These are phyloP conservation scores for Neoscytalidium dimidiatum DNA, from an alignment of 2,329 filamentous ascomycete species.

Conservation along the genomic window DNA sequence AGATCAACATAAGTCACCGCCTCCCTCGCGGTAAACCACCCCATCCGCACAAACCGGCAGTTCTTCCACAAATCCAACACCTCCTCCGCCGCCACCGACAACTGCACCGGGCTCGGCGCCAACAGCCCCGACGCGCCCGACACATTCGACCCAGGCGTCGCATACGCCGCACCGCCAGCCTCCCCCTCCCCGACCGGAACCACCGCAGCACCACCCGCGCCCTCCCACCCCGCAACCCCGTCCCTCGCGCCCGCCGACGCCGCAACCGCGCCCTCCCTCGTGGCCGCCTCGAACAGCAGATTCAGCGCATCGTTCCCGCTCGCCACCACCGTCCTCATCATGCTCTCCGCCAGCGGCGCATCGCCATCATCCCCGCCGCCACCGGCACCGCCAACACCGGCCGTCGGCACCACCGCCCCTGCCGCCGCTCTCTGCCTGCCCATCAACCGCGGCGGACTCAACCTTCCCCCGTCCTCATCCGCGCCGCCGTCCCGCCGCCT, in stretches of 20 bases:
- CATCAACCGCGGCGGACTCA: background rate
- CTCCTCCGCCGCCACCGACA: constrained; percentile 27
- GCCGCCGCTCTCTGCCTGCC: background rate
- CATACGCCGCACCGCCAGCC: constrained; percentile 33
- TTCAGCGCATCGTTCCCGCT: constrained; percentile 57
- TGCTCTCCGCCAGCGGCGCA: constrained; percentile 38
- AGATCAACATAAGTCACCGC: constrained; percentile 56
- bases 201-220: background rate
- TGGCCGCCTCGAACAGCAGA: constrained; percentile 54
- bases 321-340: constrained; percentile 53
- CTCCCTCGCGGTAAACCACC: constrained; percentile 57
- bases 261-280: constrained; percentile 35
- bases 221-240: background rate
- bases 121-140: constrained; percentile 26
- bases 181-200: background rate
- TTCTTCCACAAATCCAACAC: constrained; percentile 50
- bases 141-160: constrained; percentile 35
- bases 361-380: constrained; percentile 21
- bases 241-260: constrained; percentile 1
- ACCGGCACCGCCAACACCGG: constrained; percentile 6
- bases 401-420: background rate
- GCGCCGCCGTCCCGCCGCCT: background rate
- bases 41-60: constrained; percentile 57
- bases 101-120: constrained; percentile 21
- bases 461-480: background rate